A percentile compares a stretch with the other conserved stretches of the same genome.
Conservation (phyloP, 805 yeast species). For the Clavispora phyllophila region DNA sequence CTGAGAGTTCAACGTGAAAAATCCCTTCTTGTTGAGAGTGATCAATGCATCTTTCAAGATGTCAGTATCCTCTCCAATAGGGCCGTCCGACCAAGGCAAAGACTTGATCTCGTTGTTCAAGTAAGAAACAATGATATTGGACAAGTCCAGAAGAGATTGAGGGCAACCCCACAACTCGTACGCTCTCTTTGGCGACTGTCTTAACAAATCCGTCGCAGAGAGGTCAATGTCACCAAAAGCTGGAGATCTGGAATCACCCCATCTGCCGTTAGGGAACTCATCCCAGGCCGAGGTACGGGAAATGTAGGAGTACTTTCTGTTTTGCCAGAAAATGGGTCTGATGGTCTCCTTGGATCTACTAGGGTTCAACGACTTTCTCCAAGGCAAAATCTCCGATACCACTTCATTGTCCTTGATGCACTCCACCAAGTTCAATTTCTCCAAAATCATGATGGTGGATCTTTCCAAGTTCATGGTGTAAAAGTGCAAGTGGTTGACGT, state of each 20-base stretch:
- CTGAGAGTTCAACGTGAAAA: constrained; percentile 86
- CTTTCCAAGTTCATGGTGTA: constrained; percentile 97
- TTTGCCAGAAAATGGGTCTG: constrained; percentile 95
- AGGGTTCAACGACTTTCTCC: constrained; percentile 87
- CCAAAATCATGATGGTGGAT: constrained; percentile 83
- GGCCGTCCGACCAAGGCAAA: constrained; percentile 95
- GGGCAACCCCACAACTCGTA: constrained; percentile 89
- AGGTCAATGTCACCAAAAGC: constrained; percentile 90
- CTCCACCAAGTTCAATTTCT: constrained; percentile 58
- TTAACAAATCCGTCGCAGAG: constrained; percentile 70
- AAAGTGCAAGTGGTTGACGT: constrained; percentile 82
- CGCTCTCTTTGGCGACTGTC: constrained; percentile 79
- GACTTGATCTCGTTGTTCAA: constrained; percentile 65
- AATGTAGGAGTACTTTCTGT: constrained; percentile 84
- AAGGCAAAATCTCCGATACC: constrained; percentile 55
- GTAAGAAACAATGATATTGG: constrained; percentile 61
- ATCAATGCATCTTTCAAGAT: constrained; percentile 56
- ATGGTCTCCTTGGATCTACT: constrained; percentile 74
- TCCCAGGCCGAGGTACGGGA: constrained; percentile 93
- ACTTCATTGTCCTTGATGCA: constrained; percentile 33
- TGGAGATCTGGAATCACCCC: constrained; percentile 98
- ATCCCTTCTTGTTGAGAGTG: constrained; percentile 59
- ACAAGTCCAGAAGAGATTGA: constrained; percentile 49
- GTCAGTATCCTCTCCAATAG: constrained; percentile 71
- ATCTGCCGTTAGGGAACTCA: constrained; percentile 97